Evolutionary conservation across 2,329 filamentous ascomycete species (phyloP), one percentile per base, ranked within the genome.

Genomic region (Xylaria sp.): DNA sequence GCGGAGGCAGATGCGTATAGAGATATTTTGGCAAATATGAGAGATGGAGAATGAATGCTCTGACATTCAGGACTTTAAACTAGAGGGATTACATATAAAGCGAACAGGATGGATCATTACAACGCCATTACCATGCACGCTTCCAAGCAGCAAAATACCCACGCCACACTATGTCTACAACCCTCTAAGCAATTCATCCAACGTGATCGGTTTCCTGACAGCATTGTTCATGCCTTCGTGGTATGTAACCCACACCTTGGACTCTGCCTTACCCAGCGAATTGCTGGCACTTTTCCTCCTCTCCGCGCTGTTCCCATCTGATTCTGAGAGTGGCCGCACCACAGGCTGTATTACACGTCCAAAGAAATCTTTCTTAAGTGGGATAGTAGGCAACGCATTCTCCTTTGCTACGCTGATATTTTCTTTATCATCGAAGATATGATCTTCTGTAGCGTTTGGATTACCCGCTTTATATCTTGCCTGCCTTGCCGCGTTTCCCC

Each of bases 161-260:
- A 57, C 25, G 37, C 20, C 57, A 52, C 25, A 37, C 32, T 50
- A 51, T 46, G 18, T 61, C 65, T 74, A 89, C 68, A 91, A 74
- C 2, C 86, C 88, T 65, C 83, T 83, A 80, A 94, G 84, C 72
- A 94, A 81, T 77, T 94, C 92, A 70, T 86, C 85, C 79, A 94
- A 80, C 23, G 89, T 90, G 72, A 94, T 87, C 0, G 91, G 90
- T 78, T 94, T 94, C 76, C 90, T 85, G 46, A 94, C 92, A 20
- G 92, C 92, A 83, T 94, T 94, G 28, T 90, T 92, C 76, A 90
- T 92, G 0, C 92, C 92, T 80, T 94, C 92, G 75, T 94, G 89
- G 78, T 89, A 94, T 58, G 86, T 92, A 41, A 93, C 88, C 91
- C 92, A 94, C 8, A 91, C 88, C 74, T 89, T 89, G 12, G 83